Percentiles rank a stretch among this genome's conserved stretches.
phyloP scores from a whole-genome alignment of 208 protist species.

The Naegleria lovaniensis region DNA sequence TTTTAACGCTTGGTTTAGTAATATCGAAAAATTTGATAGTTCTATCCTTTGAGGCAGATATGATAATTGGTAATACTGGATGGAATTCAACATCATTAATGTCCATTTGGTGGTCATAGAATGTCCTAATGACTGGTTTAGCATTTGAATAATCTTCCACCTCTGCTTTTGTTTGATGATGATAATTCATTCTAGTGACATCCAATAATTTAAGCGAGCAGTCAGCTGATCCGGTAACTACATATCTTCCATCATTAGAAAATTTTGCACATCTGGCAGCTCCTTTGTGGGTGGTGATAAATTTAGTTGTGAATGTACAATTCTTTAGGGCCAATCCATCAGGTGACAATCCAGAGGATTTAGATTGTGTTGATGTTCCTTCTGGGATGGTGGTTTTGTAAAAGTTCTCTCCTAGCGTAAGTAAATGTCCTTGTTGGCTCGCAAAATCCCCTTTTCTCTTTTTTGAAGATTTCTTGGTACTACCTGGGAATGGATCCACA shows the following conservation, averaged over 20 bases:
- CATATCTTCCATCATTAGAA: slow-evolving; percentile 40
- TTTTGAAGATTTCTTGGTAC: background rate
- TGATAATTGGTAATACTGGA: slow-evolving; percentile 34
- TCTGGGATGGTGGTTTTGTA: background rate
- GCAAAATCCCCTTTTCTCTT: background rate
- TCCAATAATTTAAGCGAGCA: slow-evolving; percentile 45
- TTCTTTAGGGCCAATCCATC: background rate
- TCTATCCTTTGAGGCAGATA: slow-evolving; percentile 30
- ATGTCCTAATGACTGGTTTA: slow-evolving; percentile 44
- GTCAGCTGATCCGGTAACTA: slow-evolving; percentile 44
- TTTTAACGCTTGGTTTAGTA: slow-evolving; percentile 34
- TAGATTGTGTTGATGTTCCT: background rate
- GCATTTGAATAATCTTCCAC: slow-evolving; percentile 38
- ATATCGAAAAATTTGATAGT: slow-evolving; percentile 46
- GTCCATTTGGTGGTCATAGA: slow-evolving; percentile 45
- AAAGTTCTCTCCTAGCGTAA: background rate
- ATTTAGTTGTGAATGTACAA: slow-evolving; percentile 36
- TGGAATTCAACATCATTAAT: slow-evolving; percentile 51
- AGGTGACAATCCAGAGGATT: background rate
- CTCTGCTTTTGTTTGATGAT: slow-evolving; percentile 25
- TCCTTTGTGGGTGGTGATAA: slow-evolving; percentile 55
- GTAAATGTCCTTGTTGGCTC: background rate
- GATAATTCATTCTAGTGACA: slow-evolving; percentile 22
- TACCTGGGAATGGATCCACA: background rate
- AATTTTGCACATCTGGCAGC: slow-evolving; percentile 46